Evolutionary conservation across 2,329 filamentous ascomycete genomes (phyloP), one percentile per base, ranked within the genome.

Genomic region (Alternaria sp.): DNA sequence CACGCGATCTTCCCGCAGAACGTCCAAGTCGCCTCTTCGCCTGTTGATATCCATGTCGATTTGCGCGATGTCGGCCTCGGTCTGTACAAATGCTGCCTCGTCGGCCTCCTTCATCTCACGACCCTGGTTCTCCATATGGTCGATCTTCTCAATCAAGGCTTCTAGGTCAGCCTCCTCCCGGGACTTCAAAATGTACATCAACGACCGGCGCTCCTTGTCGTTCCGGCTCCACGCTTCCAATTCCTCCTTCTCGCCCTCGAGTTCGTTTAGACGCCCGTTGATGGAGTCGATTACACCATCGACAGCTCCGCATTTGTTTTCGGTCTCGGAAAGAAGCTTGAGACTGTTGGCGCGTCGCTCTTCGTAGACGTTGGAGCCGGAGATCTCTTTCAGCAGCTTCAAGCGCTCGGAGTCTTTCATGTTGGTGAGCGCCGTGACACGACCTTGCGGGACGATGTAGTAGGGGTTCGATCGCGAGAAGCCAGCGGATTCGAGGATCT

Each of bases 381-480:
- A 96, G n/a, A 99, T 96, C 77, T 98, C 96, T 81, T 99, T 99
- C 65, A 99, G 83, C 63, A 99, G 84, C 70, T 91, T 94, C 66
- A 99, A 83, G 56, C 96, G 89, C 79, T 97, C 94, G 1, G 90
- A 89, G 79, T 99, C 96, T 81, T 97, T 97, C 96, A 99, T 99
- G 79, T 98, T 99, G 47, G 96, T 99, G 76, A 99, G 85, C 23
- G 93, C 91, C 0, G 96, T 98, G 63, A 99, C 94, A 76, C 96
- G 93, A 57, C 96, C 96, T 80, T 99, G 96, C 0, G 96, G 96
- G 2, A 99, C 96, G 73, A 99, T 99, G 80, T 99, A 99, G 85
- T 98, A 99, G 25, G 96, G 96, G 79, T 99, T 99, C 61, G 94
- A 97, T 69, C 93, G 90, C 65, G 95, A 98, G 81, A 99, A 98